Percentiles rank a stretch among this genome's conserved stretches.
phyloP scores from a whole-genome alignment of 495 filamentous ascomycete species.

The Aspergillus bridgeri region DNA sequence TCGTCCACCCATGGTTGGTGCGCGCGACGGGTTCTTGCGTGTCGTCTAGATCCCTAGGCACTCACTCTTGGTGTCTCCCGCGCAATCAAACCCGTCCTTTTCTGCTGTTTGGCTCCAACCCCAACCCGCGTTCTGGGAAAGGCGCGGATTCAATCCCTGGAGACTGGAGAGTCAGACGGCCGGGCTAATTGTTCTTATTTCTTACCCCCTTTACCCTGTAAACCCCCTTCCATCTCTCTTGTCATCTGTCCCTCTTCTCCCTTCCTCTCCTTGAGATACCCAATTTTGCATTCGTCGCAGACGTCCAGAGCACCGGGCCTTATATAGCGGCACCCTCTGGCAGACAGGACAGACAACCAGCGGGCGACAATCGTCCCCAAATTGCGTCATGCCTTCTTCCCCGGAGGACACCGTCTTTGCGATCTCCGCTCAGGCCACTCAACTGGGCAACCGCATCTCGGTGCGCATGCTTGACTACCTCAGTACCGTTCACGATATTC shows the following conservation, averaged over 20 bases:
- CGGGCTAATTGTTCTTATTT: neutral
- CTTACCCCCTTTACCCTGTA: neutral
- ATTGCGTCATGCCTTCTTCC: conserved; percentile 6
- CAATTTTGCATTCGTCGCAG: neutral
- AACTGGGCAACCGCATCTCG: conserved; percentile 47
- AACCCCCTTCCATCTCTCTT: neutral
- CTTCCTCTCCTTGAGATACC: no score
- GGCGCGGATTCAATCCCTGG: neutral
- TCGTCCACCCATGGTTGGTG: neutral
- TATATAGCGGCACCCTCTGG: neutral
- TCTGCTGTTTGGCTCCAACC: neutral
- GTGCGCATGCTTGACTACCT: conserved; percentile 56
- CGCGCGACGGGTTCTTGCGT: neutral
- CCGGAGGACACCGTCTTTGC: conserved; percentile 22
- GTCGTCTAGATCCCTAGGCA: neutral
- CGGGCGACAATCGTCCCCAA: neutral
- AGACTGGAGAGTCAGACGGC: neutral
- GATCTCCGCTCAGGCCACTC: conserved; percentile 23
- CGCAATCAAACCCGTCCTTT: neutral
- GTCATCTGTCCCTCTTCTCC: neutral
- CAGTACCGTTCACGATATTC: conserved; percentile 41
- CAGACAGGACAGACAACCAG: neutral
- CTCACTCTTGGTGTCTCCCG: neutral
- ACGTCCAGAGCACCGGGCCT: neutral
- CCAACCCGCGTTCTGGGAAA: neutral